Conservation (phyloP, 2,329 filamentous ascomycete genomes). For the Lachnellula occidentalis region DNA sequence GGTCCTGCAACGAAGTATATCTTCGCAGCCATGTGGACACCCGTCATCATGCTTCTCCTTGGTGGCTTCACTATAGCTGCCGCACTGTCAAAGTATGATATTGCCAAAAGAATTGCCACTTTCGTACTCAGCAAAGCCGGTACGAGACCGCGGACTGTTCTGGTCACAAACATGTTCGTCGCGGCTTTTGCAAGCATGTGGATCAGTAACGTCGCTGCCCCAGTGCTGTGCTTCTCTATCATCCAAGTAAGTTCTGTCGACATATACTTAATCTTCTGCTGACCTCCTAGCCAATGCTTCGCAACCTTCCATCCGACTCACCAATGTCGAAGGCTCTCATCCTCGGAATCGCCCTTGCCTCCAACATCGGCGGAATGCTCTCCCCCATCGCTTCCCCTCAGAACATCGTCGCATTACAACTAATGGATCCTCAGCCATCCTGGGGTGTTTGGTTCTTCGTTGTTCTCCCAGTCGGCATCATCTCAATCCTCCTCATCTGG, state of each 20-base stretch:
- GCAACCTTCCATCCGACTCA: constrained; percentile 84
- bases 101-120: constrained; percentile 94
- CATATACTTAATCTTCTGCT: background rate
- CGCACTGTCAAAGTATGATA: constrained; percentile 92
- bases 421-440: constrained; percentile 86
- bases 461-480: constrained; percentile 83
- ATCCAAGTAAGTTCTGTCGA: constrained; percentile 62
- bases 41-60: constrained; percentile 95
- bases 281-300: constrained; percentile 69
- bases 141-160: constrained; percentile 79
- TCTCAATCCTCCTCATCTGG: constrained; percentile 88
- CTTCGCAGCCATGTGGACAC: constrained; percentile 97
- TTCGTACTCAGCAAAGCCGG: constrained; percentile 95
- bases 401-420: constrained; percentile 92
- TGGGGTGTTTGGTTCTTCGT: constrained; percentile 99
- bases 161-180: constrained; percentile 98
- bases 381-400: constrained; percentile 96
- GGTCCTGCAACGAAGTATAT: constrained; percentile 78
- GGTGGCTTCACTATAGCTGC: constrained; percentile 95
- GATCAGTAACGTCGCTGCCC: constrained; percentile 96
- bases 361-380: constrained; percentile 93
- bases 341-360: constrained; percentile 88
- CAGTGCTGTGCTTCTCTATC: constrained; percentile 94
- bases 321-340: constrained; percentile 93
- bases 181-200: constrained; percentile 98